Percentiles rank a stretch among this genome's conserved stretches.
Conservation (phyloP, 352 stramenopile species). For the Phytophthora meadii region DNA sequence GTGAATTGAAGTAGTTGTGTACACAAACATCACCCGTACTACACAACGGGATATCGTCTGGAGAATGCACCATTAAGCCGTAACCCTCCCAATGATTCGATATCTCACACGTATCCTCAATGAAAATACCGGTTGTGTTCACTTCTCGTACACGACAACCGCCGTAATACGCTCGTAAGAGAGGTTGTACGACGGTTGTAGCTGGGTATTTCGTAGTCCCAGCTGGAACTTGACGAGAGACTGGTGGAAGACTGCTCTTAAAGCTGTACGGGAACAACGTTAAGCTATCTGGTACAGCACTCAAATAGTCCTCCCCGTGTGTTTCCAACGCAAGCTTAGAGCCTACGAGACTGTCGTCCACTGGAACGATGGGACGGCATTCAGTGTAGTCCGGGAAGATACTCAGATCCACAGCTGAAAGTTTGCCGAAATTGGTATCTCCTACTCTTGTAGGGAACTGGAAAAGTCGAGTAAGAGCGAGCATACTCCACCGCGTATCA, state of each 20-base stretch:
- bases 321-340: slow-evolving; percentile 30
- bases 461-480: slow-evolving; percentile 13
- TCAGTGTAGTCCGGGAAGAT: slow-evolving; percentile 34
- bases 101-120: slow-evolving; percentile 22
- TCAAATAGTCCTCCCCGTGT: slow-evolving; percentile 16
- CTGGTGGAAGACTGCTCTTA: slow-evolving; percentile 13
- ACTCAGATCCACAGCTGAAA: slow-evolving; percentile 21
- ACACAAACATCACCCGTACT: slow-evolving; percentile 23
- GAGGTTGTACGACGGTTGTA: slow-evolving; percentile 10
- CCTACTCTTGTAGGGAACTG: slow-evolving; percentile 17
- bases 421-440: slow-evolving; percentile 15
- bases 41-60: slow-evolving; percentile 34
- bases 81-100: slow-evolving; percentile 23
- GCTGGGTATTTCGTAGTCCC: slow-evolving; percentile 7
- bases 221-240: slow-evolving; percentile 11
- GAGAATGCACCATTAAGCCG: slow-evolving; percentile 28
- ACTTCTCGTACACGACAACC: slow-evolving; percentile 27
- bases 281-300: slow-evolving; percentile 23
- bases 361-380: slow-evolving; percentile 16
- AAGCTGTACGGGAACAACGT: slow-evolving; percentile 36
- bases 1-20: slow-evolving; percentile 35
- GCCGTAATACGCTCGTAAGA: slow-evolving; percentile 30
- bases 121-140: slow-evolving; percentile 26
- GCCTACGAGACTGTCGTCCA: slow-evolving; percentile 5
- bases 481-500: slow-evolving; percentile 17